Percentiles rank a stretch among this genome's conserved stretches.
phyloP scores from a whole-genome alignment of 164 flowering plant species.

The Stephania yunnanensis region DNA sequence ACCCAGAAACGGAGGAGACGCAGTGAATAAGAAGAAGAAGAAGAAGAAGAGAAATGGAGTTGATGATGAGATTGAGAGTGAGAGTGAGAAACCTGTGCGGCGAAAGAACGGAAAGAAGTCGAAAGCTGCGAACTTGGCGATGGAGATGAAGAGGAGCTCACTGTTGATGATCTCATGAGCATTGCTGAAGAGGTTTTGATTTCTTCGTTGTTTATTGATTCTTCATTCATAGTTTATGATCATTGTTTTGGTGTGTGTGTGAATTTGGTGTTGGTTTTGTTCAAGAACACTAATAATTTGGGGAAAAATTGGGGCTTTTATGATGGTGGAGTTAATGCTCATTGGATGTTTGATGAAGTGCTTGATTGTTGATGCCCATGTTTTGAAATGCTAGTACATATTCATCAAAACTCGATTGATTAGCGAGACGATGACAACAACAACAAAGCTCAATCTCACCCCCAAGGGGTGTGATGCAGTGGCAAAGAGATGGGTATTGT shows the following conservation, averaged over 20 bases:
- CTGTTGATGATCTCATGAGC: conserved; percentile 55
- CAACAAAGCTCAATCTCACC: no score
- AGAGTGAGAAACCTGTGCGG: conserved; percentile 1
- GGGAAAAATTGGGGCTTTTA: no score
- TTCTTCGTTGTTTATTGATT: not conserved
- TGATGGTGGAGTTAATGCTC: no score
- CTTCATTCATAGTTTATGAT: not conserved
- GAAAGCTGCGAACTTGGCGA: conserved; percentile 2
- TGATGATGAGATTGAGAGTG: conserved; percentile 5
- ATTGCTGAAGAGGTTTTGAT: conserved; percentile 63
- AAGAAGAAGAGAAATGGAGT: conserved; percentile 4
- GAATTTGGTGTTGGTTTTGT: not conserved
- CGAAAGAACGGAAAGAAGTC: conserved; percentile 9
- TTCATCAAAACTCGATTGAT: not conserved
- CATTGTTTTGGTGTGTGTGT: not conserved
- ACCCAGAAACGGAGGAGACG: conserved; percentile 1
- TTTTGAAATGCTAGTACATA: not conserved
- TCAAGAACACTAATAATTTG: no score
- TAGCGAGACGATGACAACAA: no score
- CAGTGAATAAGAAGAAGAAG: conserved; percentile 17
- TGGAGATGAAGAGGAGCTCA: conserved; percentile 36
- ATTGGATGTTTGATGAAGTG: no score
- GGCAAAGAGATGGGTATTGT: no score
- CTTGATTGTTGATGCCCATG: not conserved
- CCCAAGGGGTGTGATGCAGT: no score